Evolutionary conservation across 352 stramenopile genomes (phyloP).

Genomic region (Phytophthora fragariae): DNA sequence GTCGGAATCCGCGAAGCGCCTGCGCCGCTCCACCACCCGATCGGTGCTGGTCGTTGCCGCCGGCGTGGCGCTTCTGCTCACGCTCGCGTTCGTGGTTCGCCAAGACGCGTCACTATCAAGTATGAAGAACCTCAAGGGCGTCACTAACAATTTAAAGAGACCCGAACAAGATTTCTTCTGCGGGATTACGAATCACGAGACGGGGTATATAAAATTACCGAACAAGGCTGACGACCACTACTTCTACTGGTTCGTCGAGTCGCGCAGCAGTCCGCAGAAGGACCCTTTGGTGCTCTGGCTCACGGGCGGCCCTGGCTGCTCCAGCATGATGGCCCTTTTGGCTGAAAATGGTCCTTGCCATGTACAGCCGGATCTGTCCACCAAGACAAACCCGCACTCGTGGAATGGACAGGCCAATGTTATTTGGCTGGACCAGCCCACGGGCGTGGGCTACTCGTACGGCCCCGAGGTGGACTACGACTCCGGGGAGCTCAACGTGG

Average conservation of each 20-base stretch:
- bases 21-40: not conserved
- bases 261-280: conserved; percentile 33
- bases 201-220: conserved; percentile 60
- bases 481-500: conserved; percentile 58
- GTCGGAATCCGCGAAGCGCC: not conserved
- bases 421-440: conserved; percentile 79
- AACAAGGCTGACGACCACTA: conserved; percentile 65
- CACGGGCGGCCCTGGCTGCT: conserved; percentile 68
- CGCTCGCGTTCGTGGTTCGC: conserved; percentile 40
- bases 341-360: conserved; percentile 72
- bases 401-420: conserved; percentile 78
- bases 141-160: conserved; percentile 20
- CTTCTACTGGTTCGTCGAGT: conserved; percentile 79
- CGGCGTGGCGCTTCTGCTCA: conserved; percentile 45
- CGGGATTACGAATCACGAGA: conserved; percentile 47
- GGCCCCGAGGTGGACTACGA: conserved; percentile 49
- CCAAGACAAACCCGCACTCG: conserved; percentile 56
- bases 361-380: conserved; percentile 55
- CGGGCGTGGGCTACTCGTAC: conserved; percentile 74
- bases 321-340: conserved; percentile 63
- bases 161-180: conserved; percentile 43
- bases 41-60: conserved; percentile 31
- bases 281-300: conserved; percentile 77
- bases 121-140: conserved; percentile 35
- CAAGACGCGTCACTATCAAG: conserved; percentile 33